A percentile compares a stretch with the other conserved stretches of the same genome.
phyloP scores from a whole-genome alignment of 2,329 filamentous ascomycete genomes.

The Xylariaceae sp. region DNA sequence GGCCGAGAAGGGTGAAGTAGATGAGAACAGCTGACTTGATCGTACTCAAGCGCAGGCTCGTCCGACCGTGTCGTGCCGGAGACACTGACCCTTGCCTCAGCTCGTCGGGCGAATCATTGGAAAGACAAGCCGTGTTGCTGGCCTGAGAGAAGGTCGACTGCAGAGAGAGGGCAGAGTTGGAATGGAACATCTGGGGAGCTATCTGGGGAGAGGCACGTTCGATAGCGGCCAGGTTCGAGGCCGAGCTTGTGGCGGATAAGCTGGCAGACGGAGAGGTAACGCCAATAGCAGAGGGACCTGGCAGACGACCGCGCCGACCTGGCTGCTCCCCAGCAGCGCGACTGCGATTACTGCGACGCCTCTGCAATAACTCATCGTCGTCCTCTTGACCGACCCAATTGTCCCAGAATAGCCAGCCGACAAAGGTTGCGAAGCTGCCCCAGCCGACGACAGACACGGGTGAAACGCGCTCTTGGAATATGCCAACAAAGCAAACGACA shows the following conservation, averaged over 20 bases:
- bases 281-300: constrained; percentile 27
- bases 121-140: constrained; percentile 28
- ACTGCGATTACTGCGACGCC: constrained; percentile 35
- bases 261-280: constrained; percentile 9
- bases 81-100: constrained; percentile 32
- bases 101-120: constrained; percentile 32
- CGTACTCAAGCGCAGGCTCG: constrained; percentile 61
- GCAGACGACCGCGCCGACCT: constrained; percentile 24
- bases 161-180: constrained; percentile 52
- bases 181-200: constrained; percentile 42
- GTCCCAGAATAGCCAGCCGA: constrained; percentile 90
- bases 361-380: constrained; percentile 37
- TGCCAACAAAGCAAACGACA: constrained; percentile 86
- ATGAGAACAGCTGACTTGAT: constrained; percentile 90
- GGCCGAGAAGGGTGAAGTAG: constrained; percentile 83
- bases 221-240: constrained; percentile 38
- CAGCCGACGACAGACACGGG: constrained; percentile 84
- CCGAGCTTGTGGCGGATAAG: constrained; percentile 43
- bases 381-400: constrained; percentile 70
- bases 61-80: constrained; percentile 36
- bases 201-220: constrained; percentile 29
- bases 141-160: constrained; percentile 40
- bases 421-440: constrained; percentile 73
- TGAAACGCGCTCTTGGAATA: constrained; percentile 80
- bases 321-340: constrained; percentile 32